Evolutionary conservation across 2,329 filamentous ascomycete species (phyloP), one percentile per base, ranked within the genome.

Genomic region (Aspergillus hiratsukae): DNA sequence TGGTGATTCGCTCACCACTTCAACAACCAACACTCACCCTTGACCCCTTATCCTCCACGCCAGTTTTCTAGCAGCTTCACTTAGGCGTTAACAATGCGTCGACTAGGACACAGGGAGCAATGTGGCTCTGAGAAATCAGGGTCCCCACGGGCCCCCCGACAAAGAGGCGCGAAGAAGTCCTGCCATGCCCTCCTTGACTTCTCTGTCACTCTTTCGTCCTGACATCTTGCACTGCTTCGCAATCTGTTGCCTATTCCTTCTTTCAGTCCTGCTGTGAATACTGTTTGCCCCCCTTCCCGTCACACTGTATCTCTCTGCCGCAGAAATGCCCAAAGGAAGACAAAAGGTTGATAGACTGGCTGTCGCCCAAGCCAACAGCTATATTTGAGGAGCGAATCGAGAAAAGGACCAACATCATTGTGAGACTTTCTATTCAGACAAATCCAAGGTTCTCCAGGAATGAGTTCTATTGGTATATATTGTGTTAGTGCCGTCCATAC

Each of bases 401-500:
- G 45, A 58, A 2, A 48, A 56, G 50, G 57, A 59, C 31, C n/a
- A 59, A 41, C 5, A 59, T 25, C 28, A 48, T 23, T 59, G 31
- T 52, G 43, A 59, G 48, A 54, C 23, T 4, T 50, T 41, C 27
- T 59, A 59, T 59, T 52, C 45, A 28, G 35, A 59, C 40, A 45
- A 54, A 11, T 48, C 57, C 17, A 51, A 46, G 25, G 14, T 10
- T 43, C 27, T 59, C 17, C 43, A 59, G 51, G 54, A 59, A 2
- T 29, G 35, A 21, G 57, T 59, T 23, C 46, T 59, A 52, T 59
- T 48, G 29, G 54, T n/a, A 49, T 59, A 59, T 59, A 53, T 58
- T 43, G 5, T 3, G 54, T 59, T 23, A 54, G 54, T 59, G 8
- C 48, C 3, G n/a, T 48, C 48, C 25, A 37, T 55, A 52, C 25